These are phyloP conservation scores for Atkinsonella hypoxylon DNA, from an alignment of 2,329 filamentous ascomycete genomes.

Conservation along the genomic window DNA sequence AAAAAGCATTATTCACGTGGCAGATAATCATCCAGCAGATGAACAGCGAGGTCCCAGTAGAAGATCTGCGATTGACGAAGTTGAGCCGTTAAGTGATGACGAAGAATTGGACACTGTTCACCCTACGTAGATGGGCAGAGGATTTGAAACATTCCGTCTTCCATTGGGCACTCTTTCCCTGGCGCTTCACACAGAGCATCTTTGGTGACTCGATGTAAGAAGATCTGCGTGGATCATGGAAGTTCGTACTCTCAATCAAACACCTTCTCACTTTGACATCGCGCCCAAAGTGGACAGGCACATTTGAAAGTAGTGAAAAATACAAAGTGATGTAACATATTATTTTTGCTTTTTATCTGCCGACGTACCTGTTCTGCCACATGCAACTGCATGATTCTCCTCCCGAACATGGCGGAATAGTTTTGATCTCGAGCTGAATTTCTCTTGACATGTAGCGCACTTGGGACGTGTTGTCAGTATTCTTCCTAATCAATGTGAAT, in stretches of 20 bases:
- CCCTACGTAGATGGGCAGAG: slow-evolving; percentile 10
- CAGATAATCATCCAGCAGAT: slow-evolving; percentile 52
- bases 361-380: slow-evolving; percentile 16
- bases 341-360: slow-evolving; percentile 23
- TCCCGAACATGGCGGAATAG: slow-evolving; percentile 64
- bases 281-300: too few species aligned
- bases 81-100: slow-evolving; percentile 76
- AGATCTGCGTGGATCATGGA: too few species aligned
- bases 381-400: slow-evolving; percentile 48
- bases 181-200: too few species aligned
- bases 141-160: not conserved
- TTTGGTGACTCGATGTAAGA: too few species aligned
- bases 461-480: slow-evolving; percentile 14
- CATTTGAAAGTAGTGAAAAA: not conserved
- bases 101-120: slow-evolving; percentile 33
- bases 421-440: slow-evolving; percentile 51
- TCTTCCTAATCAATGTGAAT: too few species aligned
- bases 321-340: not conserved
- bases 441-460: slow-evolving; percentile 33
- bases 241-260: too few species aligned
- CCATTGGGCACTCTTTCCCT: too few species aligned
- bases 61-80: slow-evolving; percentile 72
- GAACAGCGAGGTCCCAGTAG: slow-evolving; percentile 44
- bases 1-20: slow-evolving; percentile 77
- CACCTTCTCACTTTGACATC: too few species aligned